Conservation (phyloP, 1,284 basidiomycete species). For the Malassezia sp. region DNA sequence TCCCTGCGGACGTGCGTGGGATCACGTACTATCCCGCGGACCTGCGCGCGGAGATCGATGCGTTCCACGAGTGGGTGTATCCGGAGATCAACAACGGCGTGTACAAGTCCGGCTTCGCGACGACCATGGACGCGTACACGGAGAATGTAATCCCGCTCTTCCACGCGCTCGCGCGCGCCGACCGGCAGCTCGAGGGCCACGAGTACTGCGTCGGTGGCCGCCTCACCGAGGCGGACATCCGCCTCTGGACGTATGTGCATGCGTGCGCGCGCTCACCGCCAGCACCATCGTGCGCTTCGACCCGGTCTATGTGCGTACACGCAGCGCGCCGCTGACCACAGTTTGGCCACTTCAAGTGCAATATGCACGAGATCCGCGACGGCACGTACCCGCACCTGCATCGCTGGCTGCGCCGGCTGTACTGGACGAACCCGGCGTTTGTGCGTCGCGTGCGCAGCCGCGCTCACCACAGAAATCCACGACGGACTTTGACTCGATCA, state of each 20-base stretch:
- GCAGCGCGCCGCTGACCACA: too few relatives aligned
- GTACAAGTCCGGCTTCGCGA: conserved; percentile 83
- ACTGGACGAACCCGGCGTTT: conserved; percentile 85
- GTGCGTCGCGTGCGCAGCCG: too few relatives aligned
- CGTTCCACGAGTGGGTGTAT: conserved; percentile 68
- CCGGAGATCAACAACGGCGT: conserved; percentile 50
- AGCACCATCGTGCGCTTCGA: conserved; percentile 72
- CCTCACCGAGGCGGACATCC: conserved; percentile 76
- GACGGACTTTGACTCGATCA: conserved; percentile 62
- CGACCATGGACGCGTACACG: conserved; percentile 68
- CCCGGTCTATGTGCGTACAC: conserved; percentile 61
- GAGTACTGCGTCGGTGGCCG: conserved; percentile 68
- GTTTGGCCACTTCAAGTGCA: conserved; percentile 76
- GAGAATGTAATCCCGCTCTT: conserved; percentile 59
- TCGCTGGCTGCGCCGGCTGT: conserved; percentile 66
- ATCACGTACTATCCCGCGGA: conserved; percentile 58
- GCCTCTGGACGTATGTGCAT: conserved; percentile 80
- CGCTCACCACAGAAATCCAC: too few relatives aligned
- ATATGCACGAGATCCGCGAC: conserved; percentile 49
- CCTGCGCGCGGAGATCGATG: conserved; percentile 64
- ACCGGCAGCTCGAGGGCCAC: conserved; percentile 65
- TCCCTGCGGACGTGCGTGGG: conserved; percentile 25
- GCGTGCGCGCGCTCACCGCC: too few relatives aligned
- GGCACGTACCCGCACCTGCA: conserved; percentile 32
- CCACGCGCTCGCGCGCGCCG: conserved; percentile 65